Percentiles rank a stretch among this genome's conserved stretches.
Evolutionary conservation across 2,329 filamentous ascomycete species (phyloP).

Genomic region (Monosporascus sp.): DNA sequence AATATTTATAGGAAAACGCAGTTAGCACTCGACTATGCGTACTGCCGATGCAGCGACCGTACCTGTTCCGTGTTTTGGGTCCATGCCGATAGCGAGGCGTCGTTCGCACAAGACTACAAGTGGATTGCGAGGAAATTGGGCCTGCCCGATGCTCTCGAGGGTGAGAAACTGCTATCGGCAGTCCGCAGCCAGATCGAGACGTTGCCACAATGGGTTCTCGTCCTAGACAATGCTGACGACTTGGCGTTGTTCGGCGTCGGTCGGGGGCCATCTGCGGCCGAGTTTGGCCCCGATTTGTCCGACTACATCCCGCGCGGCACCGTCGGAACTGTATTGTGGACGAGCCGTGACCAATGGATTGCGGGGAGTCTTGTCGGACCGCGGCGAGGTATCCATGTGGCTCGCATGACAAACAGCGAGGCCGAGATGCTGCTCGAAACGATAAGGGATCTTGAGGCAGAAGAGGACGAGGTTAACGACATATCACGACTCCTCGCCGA

Average conservation of each 20-base stretch:
- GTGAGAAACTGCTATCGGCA: not conserved
- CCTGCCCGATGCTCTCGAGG: not conserved
- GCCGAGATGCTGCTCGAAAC: conserved; percentile 10
- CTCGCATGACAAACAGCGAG: conserved; percentile 16
- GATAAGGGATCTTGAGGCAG: not conserved
- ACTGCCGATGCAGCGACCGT: too few relatives aligned
- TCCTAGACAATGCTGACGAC: conserved; percentile 31
- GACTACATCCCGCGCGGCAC: conserved; percentile 19
- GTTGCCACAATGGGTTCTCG: conserved; percentile 20
- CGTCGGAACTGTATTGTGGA: conserved; percentile 27
- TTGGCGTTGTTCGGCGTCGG: conserved; percentile 21
- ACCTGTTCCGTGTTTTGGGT: not conserved
- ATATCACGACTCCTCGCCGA: conserved; percentile 14
- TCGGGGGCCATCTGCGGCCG: not conserved
- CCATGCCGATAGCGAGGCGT: conserved; percentile 3
- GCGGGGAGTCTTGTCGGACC: conserved; percentile 18
- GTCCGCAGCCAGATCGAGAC: conserved; percentile 15
- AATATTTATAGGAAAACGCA: too few relatives aligned
- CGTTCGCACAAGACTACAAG: conserved; percentile 2
- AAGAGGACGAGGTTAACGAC: conserved; percentile 1
- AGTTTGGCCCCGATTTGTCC: conserved; percentile 2
- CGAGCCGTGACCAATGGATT: conserved; percentile 25
- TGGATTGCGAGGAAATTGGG: conserved; percentile 2
- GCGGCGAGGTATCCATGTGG: conserved; percentile 16
- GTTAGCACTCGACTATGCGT: too few relatives aligned